Conservation (phyloP, 2,329 filamentous ascomycete genomes). For the Pseudogymnoascus sp. region DNA sequence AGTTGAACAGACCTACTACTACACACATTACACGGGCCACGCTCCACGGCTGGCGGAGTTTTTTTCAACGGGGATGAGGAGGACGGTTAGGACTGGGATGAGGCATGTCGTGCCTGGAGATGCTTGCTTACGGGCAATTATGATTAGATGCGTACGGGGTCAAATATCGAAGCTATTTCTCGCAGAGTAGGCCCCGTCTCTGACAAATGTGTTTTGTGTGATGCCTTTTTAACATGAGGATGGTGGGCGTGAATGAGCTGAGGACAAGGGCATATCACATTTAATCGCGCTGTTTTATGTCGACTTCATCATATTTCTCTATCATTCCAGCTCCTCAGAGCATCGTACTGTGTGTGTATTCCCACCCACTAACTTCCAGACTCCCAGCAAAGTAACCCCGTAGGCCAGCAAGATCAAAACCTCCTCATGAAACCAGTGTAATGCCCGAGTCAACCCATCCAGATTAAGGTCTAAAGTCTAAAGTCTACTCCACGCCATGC, state of each 20-base stretch:
- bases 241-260: not conserved
- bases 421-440: not conserved
- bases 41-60: not conserved
- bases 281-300: not conserved
- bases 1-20: slow-evolving; percentile 1
- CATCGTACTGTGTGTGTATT: not conserved
- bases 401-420: not conserved
- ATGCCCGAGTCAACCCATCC: not conserved
- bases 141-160: not conserved
- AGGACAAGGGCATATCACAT: not conserved
- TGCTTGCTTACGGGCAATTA: not conserved
- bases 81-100: not conserved
- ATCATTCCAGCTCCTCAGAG: not conserved
- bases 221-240: not conserved
- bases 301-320: not conserved
- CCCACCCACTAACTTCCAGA: not conserved
- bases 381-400: not conserved
- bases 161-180: not conserved
- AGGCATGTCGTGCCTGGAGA: not conserved
- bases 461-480: not conserved
- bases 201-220: not conserved
- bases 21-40: not conserved
- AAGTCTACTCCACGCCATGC: not conserved
- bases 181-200: not conserved
- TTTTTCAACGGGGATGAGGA: not conserved